Conservation (phyloP, 2,329 filamentous ascomycete genomes). For the Sporothrix curviconia region DNA sequence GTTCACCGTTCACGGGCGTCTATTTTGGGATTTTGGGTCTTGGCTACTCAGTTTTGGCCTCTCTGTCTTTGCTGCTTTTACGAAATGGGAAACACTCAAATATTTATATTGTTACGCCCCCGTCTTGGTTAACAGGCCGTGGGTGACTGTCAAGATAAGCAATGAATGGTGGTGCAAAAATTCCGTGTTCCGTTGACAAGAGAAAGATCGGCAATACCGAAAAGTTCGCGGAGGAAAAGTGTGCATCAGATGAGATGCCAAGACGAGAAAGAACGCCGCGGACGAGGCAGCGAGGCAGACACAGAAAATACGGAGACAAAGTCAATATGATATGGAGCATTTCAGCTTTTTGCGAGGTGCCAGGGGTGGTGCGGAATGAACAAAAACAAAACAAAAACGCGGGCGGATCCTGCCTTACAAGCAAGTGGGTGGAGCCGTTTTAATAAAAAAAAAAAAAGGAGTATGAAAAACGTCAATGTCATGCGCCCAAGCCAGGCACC, state of each 20-base stretch:
- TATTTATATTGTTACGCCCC: too few relatives aligned
- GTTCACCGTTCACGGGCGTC: too few relatives aligned
- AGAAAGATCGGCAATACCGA: not conserved
- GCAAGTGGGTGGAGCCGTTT: too few relatives aligned
- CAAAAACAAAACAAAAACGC: too few relatives aligned
- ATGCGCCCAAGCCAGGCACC: not conserved
- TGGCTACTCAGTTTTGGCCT: not conserved
- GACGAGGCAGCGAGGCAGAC: constrained; percentile 4
- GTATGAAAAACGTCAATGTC: not conserved
- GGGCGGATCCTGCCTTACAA: not conserved
- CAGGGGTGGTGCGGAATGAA: too few relatives aligned
- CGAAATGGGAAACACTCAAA: not conserved
- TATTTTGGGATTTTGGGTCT: too few relatives aligned
- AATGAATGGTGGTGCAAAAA: not conserved
- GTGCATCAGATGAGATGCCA: not conserved
- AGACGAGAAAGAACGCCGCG: too few relatives aligned
- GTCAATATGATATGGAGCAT: not conserved
- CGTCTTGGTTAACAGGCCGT: not conserved
- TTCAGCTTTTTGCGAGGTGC: not conserved
- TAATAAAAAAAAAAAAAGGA: too few relatives aligned
- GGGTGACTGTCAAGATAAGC: not conserved
- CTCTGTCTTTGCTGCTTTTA: not conserved
- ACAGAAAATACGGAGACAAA: not conserved
- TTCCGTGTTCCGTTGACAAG: not conserved
- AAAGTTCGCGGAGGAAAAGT: not conserved